A percentile compares a stretch with the other conserved stretches of the same genome.
Evolutionary conservation across 2,329 filamentous ascomycete genomes (phyloP).

Genomic region (Colletotrichum sp.): DNA sequence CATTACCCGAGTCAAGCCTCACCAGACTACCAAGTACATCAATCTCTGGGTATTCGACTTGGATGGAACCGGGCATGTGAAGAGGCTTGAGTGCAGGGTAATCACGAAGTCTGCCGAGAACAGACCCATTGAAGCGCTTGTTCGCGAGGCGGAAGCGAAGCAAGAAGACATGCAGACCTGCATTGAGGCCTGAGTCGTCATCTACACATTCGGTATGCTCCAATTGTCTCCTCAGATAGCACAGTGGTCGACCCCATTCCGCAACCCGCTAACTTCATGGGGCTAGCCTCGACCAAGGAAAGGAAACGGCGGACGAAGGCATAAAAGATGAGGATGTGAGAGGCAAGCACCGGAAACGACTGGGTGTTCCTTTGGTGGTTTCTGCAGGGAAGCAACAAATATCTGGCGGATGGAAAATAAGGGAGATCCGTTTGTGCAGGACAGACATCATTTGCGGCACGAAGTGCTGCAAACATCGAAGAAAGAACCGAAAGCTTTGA

Average conservation of each 20-base stretch:
- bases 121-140: not conserved
- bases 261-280: rapidly evolving
- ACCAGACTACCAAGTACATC: no score
- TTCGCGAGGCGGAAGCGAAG: not conserved
- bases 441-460: rapidly evolving
- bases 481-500: not conserved
- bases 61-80: not conserved
- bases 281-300: not conserved
- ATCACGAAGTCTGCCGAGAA: rapidly evolving
- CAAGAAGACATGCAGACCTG: not conserved
- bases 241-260: no score
- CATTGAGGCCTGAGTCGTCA: rapidly evolving
- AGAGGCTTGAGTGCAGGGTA: rapidly evolving
- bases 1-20: no score
- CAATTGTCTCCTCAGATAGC: rapidly evolving
- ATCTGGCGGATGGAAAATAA: not conserved
- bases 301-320: rapidly evolving
- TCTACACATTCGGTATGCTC: not conserved
- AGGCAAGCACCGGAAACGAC: not conserved
- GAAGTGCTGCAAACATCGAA: not conserved
- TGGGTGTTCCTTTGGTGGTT: not conserved
- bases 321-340: rapidly evolving
- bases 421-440: not conserved
- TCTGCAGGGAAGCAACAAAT: not conserved
- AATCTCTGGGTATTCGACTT: not conserved